Evolutionary conservation across 345 rosid genomes (phyloP), one percentile per base, ranked within the genome.

Genomic region (Hypericum androsaemum): DNA sequence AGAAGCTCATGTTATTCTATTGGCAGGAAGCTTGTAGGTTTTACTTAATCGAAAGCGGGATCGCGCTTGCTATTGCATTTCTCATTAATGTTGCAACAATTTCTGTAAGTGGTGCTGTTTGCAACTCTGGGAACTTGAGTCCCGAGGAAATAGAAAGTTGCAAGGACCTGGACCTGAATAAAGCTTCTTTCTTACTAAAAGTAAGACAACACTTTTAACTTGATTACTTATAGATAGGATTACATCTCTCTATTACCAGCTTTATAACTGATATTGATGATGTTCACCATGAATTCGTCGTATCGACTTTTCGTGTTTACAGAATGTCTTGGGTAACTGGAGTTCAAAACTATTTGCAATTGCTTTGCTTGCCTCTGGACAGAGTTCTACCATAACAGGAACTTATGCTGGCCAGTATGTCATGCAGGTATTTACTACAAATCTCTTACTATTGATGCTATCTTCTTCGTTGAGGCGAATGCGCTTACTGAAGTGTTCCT

Each of bases 331-430:
- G 51, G 98, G 98, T 36, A 77, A 71, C 39, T 92, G 98, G 98
- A 92, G 96, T 64, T 92, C 98, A 43, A 92, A 88, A 67, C 74
- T 88, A 57, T 92, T 92, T 50, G 96, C 89, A 12, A 53, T 90
- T 52, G 98, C 96, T 8, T 73, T 90, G 63, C 81, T 90, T 58
- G 96, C 95, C 48, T 90, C 96, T 0, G 98, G 98, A 45, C 98
- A 84, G 65, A 90, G 98, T 69, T 90, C 98, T 17, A 90, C 98
- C 5, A 87, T 90, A 58, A 90, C 98, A 0, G 98, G 98, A 66
- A 90, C 96, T 39, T 90, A 88, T 70, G 98, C 96, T 14, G 98
- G 96, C 58, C 98, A 90, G 62, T 90, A 90, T 69, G 94, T 90
- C 32, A 90, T 82, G 96, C 90, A 80, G 94, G 97, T 89, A 73